phyloP scores from a whole-genome alignment of 345 rosid genomes.

The Psidium guajava region DNA sequence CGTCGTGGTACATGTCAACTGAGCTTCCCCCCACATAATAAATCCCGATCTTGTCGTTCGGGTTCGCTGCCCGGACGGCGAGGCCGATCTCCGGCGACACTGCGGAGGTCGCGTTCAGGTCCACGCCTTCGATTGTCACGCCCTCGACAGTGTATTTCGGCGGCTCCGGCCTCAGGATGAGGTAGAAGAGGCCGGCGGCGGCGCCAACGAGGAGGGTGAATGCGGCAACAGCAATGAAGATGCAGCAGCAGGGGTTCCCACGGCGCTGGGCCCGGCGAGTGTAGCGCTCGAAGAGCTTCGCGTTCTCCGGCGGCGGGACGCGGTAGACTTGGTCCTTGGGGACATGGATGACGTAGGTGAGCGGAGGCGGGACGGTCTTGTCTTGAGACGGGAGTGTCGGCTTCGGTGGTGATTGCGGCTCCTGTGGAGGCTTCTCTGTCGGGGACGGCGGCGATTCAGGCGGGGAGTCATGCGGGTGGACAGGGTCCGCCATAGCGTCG shows the following conservation, averaged over 20 bases:
- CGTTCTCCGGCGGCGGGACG: constrained; percentile 82
- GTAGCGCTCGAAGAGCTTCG: constrained; percentile 42
- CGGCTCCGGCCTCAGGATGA: constrained; percentile 55
- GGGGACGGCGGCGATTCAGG: background rate
- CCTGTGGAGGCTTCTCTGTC: background rate
- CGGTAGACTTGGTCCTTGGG: constrained; percentile 87
- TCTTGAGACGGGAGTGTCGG: constrained; percentile 1
- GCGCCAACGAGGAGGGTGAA: constrained; percentile 31
- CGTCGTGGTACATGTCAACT: constrained; percentile 26
- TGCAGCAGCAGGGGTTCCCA: constrained; percentile 40
- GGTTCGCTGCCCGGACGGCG: constrained; percentile 45
- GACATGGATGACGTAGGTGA: constrained; percentile 71
- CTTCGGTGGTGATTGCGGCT: background rate
- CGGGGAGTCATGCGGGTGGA: constrained; percentile 16
- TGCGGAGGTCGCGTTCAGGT: constrained; percentile 30
- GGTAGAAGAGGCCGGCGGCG: constrained; percentile 43
- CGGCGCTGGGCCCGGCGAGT: constrained; percentile 23
- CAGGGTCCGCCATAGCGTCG: constrained; percentile 17
- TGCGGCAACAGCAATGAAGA: constrained; percentile 16
- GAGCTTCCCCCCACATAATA: constrained; percentile 41
- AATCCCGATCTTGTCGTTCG: constrained; percentile 59
- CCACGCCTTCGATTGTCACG: constrained; percentile 39
- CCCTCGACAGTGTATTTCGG: constrained; percentile 45
- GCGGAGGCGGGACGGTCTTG: constrained; percentile 33
- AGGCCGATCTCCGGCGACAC: constrained; percentile 45